Evolutionary conservation across 345 rosid genomes (phyloP), one percentile per base, ranked within the genome.

Genomic region (Populus tremula): DNA sequence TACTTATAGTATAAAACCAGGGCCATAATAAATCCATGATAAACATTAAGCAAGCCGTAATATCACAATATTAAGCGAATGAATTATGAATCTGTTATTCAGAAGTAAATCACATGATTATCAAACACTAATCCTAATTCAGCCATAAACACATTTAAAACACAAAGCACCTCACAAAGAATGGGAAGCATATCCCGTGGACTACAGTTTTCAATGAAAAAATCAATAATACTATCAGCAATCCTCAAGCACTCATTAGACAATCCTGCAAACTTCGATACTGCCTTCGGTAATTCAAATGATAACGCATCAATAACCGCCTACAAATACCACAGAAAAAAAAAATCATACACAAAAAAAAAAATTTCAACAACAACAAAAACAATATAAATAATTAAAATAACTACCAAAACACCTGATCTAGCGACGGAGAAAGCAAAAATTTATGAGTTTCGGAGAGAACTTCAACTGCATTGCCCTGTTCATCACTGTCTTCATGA

Each of bases 111-210:
- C 1, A 45, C 17, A 3, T 45, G 50, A 45, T 45, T 45, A 45
- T 45, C 50, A 45, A 13, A 45, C 50, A 45, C 50, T 45, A 45
- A 45, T 11, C 50, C 50, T 45, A 2, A 13, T 13, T 45, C 50
- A 45, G 17, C 14, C 50, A 13, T 45, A 4, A 45, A 45, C 50
- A 45, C 50, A 45, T 45, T 5, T n/a, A 43, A 23, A 14, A 47
- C 17, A 23, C 18, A 71, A 47, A 9, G 49, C 77, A 93, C 99
- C 97, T 89, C 98, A 39, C 96, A 95, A 74, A 95, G 88, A 88
- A 95, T 76, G 39, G 92, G 73, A 84, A 89, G 88, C 98, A 95
- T 91, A 81, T 95, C 98, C 35, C 96, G 88, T 1, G 99, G 98
- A 83, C 80, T 90, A 76, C 97, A 90, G 50, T 47, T 82, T 79